Evolutionary conservation across 1,284 basidiomycete genomes (phyloP), one percentile per base, ranked within the genome.

Genomic region (Ceratobasidium sp.): DNA sequence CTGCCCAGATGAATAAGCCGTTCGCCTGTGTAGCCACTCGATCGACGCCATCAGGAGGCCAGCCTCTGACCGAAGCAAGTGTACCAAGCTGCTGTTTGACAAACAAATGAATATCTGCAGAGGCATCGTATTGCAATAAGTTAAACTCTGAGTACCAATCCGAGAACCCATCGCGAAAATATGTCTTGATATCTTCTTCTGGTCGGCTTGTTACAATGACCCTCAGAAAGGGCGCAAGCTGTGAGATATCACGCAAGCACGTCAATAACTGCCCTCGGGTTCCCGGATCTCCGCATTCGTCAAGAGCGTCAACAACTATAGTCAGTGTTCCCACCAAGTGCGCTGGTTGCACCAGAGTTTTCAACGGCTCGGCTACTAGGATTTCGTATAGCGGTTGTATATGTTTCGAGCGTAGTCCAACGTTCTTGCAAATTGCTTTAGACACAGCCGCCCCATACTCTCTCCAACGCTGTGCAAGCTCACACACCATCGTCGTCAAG

Each of bases 1-100:
- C 23, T 32, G 72, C 72, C 26, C 52, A 52, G 16, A 73, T 62
- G 67, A 73, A 73, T 18, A 73, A 46, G 9, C 45, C 53, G 32
- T 39, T 34, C 8, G 50, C 23, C 6, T 34, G 34, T 3, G 72
- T n/a, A 8, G 18, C 30, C 59, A 1, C 26, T 30, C 9, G 59
- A 26, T 16, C 36, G 28, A 1, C 21, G 2, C 23, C 12, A 2
- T 14, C 5, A 14, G 23, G 10, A n/a, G n/a, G n/a, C n/a, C n/a
- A n/a, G n/a, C n/a, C n/a, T n/a, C n/a, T n/a, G n/a, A n/a, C n/a
- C n/a, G n/a, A n/a, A n/a, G n/a, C n/a, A n/a, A n/a, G n/a, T n/a
- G n/a, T n/a, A n/a, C n/a, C n/a, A n/a, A 18, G 2, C 8, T 3
- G 16, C 10, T 21, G n/a, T 26, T n/a, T 18, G 3, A 67, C 36